These are phyloP conservation scores for Coemansia sp. DNA, from an alignment of 192 early-diverging fungal species.

Conservation along the genomic window DNA sequence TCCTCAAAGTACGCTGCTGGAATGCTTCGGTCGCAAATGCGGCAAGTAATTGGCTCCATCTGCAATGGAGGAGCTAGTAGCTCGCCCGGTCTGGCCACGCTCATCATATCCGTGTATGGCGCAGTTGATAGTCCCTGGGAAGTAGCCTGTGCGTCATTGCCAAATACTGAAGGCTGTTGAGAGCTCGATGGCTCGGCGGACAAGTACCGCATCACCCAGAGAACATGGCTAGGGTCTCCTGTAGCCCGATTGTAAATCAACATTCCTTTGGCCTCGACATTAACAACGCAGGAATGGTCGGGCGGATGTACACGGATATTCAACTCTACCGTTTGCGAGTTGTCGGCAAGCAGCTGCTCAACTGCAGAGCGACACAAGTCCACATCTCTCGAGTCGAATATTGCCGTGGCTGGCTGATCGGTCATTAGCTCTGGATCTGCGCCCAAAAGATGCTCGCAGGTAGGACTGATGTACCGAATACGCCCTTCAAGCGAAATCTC, in stretches of 20 bases:
- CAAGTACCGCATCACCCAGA: conserved; percentile 43
- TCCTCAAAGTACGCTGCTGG: conserved; percentile 43
- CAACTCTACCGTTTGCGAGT: conserved; percentile 41
- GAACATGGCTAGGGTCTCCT: conserved; percentile 39
- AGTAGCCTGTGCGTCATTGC: neutral
- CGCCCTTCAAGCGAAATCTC: conserved; percentile 37
- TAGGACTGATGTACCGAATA: conserved; percentile 45
- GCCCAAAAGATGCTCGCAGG: conserved; percentile 27
- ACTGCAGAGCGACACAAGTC: conserved; percentile 31
- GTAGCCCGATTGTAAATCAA: conserved; percentile 26
- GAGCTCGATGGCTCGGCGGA: neutral
- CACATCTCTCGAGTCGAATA: conserved; percentile 22
- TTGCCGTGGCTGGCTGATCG: conserved; percentile 25
- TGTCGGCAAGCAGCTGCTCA: conserved; percentile 40
- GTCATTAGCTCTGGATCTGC: conserved; percentile 21
- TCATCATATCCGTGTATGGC: neutral
- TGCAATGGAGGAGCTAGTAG: neutral
- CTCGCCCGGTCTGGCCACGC: neutral
- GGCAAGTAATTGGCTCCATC: conserved; percentile 38
- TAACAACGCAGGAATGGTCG: neutral
- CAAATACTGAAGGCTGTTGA: neutral
- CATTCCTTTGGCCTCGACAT: conserved; percentile 47
- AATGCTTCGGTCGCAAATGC: conserved; percentile 37
- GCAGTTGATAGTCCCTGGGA: neutral
- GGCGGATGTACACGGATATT: conserved; percentile 23